These are phyloP conservation scores for Holtermanniella nyarrowii DNA, from an alignment of 768 basidiomycete species.

Conservation along the genomic window DNA sequence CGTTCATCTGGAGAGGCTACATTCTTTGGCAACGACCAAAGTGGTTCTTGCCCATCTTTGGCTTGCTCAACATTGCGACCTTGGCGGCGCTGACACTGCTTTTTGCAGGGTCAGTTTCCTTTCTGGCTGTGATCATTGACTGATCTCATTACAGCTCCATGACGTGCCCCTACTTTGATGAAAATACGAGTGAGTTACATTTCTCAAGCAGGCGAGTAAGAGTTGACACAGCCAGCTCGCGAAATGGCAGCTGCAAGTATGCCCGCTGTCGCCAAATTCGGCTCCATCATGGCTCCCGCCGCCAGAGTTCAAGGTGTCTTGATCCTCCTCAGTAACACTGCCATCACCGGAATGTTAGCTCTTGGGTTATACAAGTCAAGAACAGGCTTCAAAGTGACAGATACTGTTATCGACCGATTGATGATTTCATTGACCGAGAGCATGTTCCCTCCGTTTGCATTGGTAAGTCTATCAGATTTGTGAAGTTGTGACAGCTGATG, in stretches of 20 bases:
- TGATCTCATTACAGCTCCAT: background rate
- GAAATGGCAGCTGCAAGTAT: no score
- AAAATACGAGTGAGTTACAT: background rate
- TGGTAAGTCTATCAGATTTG: no score
- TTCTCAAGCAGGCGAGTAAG: no score
- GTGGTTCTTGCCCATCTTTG: background rate
- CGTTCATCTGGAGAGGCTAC: background rate
- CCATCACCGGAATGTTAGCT: background rate
- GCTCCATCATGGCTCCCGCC: no score
- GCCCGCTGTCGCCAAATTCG: no score
- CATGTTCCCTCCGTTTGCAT: background rate
- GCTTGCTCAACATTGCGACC: background rate
- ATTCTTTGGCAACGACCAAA: background rate
- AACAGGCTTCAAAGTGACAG: background rate
- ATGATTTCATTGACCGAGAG: background rate
- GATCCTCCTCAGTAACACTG: background rate
- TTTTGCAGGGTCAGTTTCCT: background rate
- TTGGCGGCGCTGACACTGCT: background rate
- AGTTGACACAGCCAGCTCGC: no score
- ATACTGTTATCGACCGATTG: background rate
- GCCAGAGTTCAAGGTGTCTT: no score
- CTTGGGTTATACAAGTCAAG: background rate
- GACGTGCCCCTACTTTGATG: background rate
- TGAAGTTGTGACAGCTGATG: no score
- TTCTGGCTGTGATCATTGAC: background rate